Evolutionary conservation across 805 yeast genomes (phyloP), one percentile per base, ranked within the genome.

Genomic region (Priceomyces medius): DNA sequence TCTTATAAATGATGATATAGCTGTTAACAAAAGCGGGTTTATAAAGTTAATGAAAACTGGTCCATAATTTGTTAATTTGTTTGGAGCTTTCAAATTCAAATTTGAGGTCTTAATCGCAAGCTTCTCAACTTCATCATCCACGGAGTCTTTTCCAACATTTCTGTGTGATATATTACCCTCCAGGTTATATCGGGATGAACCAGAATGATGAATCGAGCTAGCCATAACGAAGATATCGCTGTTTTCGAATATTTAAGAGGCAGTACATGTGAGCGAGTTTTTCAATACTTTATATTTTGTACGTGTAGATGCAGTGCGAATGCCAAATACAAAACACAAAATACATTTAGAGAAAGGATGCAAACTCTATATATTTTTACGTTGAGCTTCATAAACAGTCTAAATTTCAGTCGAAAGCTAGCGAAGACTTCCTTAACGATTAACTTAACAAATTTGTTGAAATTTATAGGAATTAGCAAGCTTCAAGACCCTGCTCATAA

Each of bases 1-100:
- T 53, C 98, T 79, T 31, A 88, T 75, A 47, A 51, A 48, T 7
- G 66, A 66, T 3, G 74, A 63, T 20, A 64, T 33, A 20, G 59
- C 55, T 12, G 74, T 68, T 48, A 70, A 58, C 10, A 64, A 43
- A 17, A 69, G 45, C 4, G 74, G 64, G 41, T 53, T 57, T 14
- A 58, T 43, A 32, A 47, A 46, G 3, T 48, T 42, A 18, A 55
- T 35, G 31, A 47, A 49, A 31, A 40, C 8, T 2, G n/a, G 20
- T 2, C 17, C 34, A 16, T 28, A 20, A 9, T n/a, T 8, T 3
- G 38, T n/a, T 12, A 24, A n/a, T 14, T 29, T 31, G 20, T 33
- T 39, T 3, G 42, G 34, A 7, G 27, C 40, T 3, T 31, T 38
- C 16, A 51, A 13, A 9, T 53, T 51, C 28, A 58, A 44, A 21